Conservation (phyloP, 352 stramenopile species). For the Globisporangium ultimum region DNA sequence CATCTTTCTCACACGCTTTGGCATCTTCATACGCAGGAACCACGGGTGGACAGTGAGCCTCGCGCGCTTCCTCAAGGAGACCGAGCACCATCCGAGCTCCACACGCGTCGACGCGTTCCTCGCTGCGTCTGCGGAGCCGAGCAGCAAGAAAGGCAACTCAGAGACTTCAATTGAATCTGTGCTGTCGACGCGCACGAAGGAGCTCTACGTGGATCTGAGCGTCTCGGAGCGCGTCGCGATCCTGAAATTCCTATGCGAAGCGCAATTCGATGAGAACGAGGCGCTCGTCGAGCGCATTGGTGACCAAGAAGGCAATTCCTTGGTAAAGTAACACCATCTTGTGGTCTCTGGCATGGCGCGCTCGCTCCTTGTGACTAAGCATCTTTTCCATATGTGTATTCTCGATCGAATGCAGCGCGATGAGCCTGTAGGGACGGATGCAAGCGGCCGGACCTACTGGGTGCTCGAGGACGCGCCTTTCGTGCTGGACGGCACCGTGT, state of each 20-base stretch:
- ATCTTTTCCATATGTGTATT: background rate
- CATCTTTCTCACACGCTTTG: too few relatives aligned
- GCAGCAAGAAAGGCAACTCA: conserved; percentile 12
- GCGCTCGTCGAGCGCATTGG: conserved; percentile 51
- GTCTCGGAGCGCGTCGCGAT: conserved; percentile 40
- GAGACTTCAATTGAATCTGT: conserved; percentile 4
- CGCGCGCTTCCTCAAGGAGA: conserved; percentile 38
- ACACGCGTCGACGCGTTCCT: conserved; percentile 12
- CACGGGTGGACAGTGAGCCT: conserved; percentile 43
- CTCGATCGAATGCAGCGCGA: conserved; percentile 27
- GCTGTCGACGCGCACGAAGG: conserved; percentile 14
- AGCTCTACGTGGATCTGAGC: conserved; percentile 43
- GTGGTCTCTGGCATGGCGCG: background rate
- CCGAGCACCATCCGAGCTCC: conserved; percentile 21
- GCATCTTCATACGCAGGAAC: conserved; percentile 29
- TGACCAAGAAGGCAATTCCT: conserved; percentile 41
- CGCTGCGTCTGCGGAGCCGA: background rate
- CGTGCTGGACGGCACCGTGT: conserved; percentile 43
- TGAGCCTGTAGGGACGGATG: conserved; percentile 40
- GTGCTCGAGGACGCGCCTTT: conserved; percentile 58
- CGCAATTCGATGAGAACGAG: conserved; percentile 67
- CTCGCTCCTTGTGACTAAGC: background rate
- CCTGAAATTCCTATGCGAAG: conserved; percentile 61
- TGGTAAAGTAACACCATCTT: conserved; percentile 30
- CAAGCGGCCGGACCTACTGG: conserved; percentile 48